phyloP scores from a whole-genome alignment of 1,139 yeast genomes.

The Yamadazyma kanchanaburiensis region DNA sequence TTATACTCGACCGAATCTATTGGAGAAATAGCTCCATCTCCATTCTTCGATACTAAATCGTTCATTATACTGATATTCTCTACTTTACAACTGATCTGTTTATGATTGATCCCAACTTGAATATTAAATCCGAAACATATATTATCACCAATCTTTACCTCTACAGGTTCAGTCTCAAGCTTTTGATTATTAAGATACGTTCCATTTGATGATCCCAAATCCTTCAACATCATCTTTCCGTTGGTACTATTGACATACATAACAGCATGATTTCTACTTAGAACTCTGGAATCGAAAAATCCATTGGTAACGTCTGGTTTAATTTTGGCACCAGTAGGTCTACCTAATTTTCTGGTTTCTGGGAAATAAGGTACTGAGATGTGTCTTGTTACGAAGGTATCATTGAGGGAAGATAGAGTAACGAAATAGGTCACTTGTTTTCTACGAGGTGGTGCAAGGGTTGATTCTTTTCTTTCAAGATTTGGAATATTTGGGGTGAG shows the following conservation, averaged over 20 bases:
- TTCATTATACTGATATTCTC: constrained; percentile 68
- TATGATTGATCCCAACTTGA: constrained; percentile 76
- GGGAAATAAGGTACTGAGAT: constrained; percentile 80
- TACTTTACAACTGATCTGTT: constrained; percentile 78
- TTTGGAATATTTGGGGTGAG: constrained; percentile 10
- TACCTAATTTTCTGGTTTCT: constrained; percentile 79
- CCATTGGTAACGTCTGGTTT: constrained; percentile 83
- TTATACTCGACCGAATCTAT: constrained; percentile 31
- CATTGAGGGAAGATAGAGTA: constrained; percentile 71
- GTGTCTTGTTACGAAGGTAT: constrained; percentile 77
- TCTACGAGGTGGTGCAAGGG: constrained; percentile 11
- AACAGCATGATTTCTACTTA: constrained; percentile 92
- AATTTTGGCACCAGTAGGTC: constrained; percentile 75
- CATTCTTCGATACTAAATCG: constrained; percentile 15
- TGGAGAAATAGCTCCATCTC: constrained; percentile 7
- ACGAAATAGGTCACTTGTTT: constrained; percentile 49
- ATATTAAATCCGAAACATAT: constrained; percentile 92
- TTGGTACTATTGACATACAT: constrained; percentile 67
- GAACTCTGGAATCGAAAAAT: constrained; percentile 88
- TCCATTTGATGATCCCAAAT: constrained; percentile 90
- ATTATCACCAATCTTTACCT: constrained; percentile 69
- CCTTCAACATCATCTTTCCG: constrained; percentile 75
- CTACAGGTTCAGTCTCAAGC: constrained; percentile 61
- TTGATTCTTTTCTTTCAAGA: background rate
- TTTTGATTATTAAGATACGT: constrained; percentile 82